phyloP scores from a whole-genome alignment of 768 basidiomycete genomes.

The Amanita muscaria region DNA sequence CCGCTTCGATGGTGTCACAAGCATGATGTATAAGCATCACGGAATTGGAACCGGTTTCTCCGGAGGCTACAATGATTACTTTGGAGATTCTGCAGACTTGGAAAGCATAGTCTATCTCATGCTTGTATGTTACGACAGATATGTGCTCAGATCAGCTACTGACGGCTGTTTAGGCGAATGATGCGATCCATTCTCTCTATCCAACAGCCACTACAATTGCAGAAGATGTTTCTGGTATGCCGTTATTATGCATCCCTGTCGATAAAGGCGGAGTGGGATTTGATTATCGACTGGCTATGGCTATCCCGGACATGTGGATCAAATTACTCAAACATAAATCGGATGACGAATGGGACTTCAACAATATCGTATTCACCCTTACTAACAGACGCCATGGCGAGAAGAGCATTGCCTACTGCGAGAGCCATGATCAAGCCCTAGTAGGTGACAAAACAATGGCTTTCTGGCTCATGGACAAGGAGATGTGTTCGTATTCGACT shows the following conservation, averaged over 20 bases:
- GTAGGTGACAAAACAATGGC: slow-evolving; percentile 98
- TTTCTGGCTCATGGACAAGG: slow-evolving; percentile 99
- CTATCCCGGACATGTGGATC: slow-evolving; percentile 99
- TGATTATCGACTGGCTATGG: slow-evolving; percentile 98
- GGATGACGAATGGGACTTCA: slow-evolving; percentile 86
- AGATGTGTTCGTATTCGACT: slow-evolving; percentile 74
- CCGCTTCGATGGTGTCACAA: slow-evolving; percentile 97
- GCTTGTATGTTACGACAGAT: slow-evolving; percentile 54
- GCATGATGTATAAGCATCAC: slow-evolving; percentile 99
- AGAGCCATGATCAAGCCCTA: slow-evolving; percentile 96
- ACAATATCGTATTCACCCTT: slow-evolving; percentile 79
- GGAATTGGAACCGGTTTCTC: slow-evolving; percentile 98
- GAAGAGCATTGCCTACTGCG: slow-evolving; percentile 87
- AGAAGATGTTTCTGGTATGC: slow-evolving; percentile 99
- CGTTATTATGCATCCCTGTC: slow-evolving; percentile 78
- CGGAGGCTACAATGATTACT: slow-evolving; percentile 98
- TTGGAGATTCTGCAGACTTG: slow-evolving; percentile 73
- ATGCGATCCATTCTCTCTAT: slow-evolving; percentile 75
- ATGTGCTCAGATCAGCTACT: background rate
- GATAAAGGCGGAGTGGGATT: slow-evolving; percentile 87
- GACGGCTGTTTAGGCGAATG: slow-evolving; percentile 67
- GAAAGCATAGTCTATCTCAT: slow-evolving; percentile 95
- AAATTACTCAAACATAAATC: slow-evolving; percentile 89
- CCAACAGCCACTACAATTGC: slow-evolving; percentile 85
- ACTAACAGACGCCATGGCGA: slow-evolving; percentile 86